Evolutionary conservation across 192 early-diverging fungal genomes (phyloP).

Genomic region (Podila epigama): DNA sequence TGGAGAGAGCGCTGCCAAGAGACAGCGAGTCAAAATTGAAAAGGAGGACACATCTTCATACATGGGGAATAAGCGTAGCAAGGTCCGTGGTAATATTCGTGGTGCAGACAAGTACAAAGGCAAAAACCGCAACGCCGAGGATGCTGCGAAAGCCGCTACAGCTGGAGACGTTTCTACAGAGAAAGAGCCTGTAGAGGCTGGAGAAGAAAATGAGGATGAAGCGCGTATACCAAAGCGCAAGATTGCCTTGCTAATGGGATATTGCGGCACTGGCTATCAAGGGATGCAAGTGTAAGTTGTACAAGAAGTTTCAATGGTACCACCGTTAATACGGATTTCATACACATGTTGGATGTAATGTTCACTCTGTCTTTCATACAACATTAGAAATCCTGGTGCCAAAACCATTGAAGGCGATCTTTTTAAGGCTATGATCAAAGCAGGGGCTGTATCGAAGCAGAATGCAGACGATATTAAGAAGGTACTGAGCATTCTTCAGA

Average conservation of each 20-base stretch:
- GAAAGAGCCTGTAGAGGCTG: neutral
- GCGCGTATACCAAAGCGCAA: constrained; percentile 81
- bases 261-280: constrained; percentile 93
- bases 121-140: constrained; percentile 19
- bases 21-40: constrained; percentile 11
- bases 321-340: too few species aligned
- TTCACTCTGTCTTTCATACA: neutral
- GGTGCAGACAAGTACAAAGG: constrained; percentile 50
- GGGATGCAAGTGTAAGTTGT: constrained; percentile 91
- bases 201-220: constrained; percentile 52
- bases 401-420: constrained; percentile 91
- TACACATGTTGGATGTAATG: neutral
- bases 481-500: constrained; percentile 36
- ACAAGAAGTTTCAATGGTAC: too few species aligned
- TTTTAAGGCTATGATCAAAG: constrained; percentile 82
- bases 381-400: constrained; percentile 72
- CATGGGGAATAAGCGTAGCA: constrained; percentile 34
- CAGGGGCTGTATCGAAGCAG: constrained; percentile 85
- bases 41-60: constrained; percentile 36
- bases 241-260: constrained; percentile 90
- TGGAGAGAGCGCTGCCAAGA: constrained; percentile 31
- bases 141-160: constrained; percentile 3
- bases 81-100: constrained; percentile 42
- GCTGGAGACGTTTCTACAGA: neutral
- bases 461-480: constrained; percentile 87